A percentile compares a stretch with the other conserved stretches of the same genome.
Conservation (phyloP, 169 alveolate species). For the Blepharisma undulans region DNA sequence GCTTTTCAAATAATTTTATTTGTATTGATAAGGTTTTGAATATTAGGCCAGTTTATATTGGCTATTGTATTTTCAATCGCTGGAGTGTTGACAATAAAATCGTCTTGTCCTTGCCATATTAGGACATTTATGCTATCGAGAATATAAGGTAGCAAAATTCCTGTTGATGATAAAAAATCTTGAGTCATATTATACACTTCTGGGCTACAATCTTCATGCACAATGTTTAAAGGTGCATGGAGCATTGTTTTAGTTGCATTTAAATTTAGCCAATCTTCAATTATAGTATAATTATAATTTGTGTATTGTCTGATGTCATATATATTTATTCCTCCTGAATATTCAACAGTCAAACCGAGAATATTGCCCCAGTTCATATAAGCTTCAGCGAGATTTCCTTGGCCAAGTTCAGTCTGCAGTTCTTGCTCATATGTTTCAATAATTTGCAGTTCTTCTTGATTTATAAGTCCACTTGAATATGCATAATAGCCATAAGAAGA, state of each 20-base stretch:
- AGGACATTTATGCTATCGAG: neutral
- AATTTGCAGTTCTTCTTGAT: neutral
- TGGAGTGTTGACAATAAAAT: constrained; percentile 19
- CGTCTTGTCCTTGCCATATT: constrained; percentile 29
- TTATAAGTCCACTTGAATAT: neutral
- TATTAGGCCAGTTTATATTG: constrained; percentile 45
- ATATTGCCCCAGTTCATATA: neutral
- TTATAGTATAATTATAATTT: neutral
- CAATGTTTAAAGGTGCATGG: neutral
- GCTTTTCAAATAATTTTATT: constrained; percentile 47
- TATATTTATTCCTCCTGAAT: constrained; percentile 2
- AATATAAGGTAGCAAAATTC: neutral
- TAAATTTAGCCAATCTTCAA: neutral
- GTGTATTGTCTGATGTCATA: constrained; percentile 6
- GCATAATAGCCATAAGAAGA: neutral
- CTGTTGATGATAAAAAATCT: neutral
- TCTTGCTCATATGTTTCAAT: neutral
- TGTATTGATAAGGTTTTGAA: constrained; percentile 34
- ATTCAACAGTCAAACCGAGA: neutral
- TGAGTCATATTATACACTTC: neutral
- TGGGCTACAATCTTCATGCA: neutral
- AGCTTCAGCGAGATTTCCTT: neutral
- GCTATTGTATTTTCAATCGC: neutral
- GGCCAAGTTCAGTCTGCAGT: neutral
- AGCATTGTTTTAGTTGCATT: neutral